A percentile compares a stretch with the other conserved stretches of the same genome.
phyloP scores from a whole-genome alignment of 345 rosid species.

The Citrus mangshanensis region DNA sequence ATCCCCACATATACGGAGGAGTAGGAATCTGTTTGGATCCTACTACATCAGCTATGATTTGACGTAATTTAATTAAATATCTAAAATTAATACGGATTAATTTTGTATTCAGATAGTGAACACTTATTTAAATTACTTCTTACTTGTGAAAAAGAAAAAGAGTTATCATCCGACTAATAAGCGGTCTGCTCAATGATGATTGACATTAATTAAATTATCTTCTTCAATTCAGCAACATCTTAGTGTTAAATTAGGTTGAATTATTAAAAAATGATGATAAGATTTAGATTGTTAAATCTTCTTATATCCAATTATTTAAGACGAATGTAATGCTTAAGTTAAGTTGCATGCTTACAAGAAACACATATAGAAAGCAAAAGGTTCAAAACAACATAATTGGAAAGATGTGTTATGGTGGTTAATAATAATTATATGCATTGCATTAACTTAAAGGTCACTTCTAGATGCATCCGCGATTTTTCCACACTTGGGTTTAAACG shows the following conservation, averaged over 20 bases:
- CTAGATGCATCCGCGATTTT: neutral
- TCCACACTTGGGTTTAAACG: neutral
- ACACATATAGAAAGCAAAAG: too few relatives aligned
- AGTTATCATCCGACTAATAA: too few relatives aligned
- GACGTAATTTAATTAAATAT: too few relatives aligned
- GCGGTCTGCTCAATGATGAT: neutral
- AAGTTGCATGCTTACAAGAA: constrained; percentile 4
- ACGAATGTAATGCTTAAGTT: neutral
- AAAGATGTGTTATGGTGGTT: neutral
- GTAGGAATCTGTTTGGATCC: neutral
- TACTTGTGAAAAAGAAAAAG: too few relatives aligned
- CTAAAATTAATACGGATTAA: too few relatives aligned
- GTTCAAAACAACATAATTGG: neutral
- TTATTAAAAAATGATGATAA: constrained; percentile 6
- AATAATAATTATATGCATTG: neutral
- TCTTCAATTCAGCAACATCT: constrained; percentile 5
- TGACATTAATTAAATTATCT: constrained; percentile 16
- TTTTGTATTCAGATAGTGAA: too few relatives aligned
- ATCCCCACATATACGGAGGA: neutral
- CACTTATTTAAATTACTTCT: too few relatives aligned
- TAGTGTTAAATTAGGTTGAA: too few relatives aligned
- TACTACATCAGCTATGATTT: too few relatives aligned
- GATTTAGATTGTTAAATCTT: neutral
- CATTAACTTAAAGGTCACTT: neutral
- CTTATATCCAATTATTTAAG: neutral